phyloP scores from a whole-genome alignment of 306 rosid species.

The Ormosia semicastrata region DNA sequence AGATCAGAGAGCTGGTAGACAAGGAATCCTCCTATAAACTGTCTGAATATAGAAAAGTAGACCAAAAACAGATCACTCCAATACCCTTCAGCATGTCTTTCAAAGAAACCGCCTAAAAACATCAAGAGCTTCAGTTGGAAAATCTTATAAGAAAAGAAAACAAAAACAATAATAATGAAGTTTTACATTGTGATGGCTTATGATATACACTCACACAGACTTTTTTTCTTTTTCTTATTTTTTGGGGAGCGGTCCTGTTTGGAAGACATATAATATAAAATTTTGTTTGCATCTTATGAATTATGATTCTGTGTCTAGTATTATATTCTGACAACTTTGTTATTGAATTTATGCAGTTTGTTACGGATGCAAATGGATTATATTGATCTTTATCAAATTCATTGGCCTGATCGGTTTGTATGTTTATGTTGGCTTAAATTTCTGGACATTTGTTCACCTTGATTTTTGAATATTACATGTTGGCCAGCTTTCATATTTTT shows the following conservation, averaged over 20 bases:
- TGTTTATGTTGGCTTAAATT: conserved; percentile 25
- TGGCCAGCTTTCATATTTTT: not conserved
- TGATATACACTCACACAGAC: not conserved
- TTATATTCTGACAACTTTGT: conserved; percentile 19
- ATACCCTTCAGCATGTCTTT: not conserved
- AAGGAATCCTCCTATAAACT: not conserved
- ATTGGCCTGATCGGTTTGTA: conserved; percentile 99
- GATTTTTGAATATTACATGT: not conserved
- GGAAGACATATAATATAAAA: not conserved
- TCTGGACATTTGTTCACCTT: conserved; percentile 5
- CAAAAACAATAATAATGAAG: not conserved
- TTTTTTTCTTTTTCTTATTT: no score
- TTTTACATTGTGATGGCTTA: conserved; percentile 5
- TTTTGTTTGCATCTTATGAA: not conserved
- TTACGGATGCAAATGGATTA: conserved; percentile 68
- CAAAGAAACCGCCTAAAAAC: not conserved
- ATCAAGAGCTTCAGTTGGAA: not conserved
- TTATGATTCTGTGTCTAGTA: not conserved
- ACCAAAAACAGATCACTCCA: not conserved
- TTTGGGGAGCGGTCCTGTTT: not conserved
- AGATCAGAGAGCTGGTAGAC: not conserved
- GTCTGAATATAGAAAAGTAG: not conserved
- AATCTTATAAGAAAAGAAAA: not conserved
- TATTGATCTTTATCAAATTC: conserved; percentile 92
- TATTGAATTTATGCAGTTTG: conserved; percentile 59